These are phyloP conservation scores for Colletotrichum phormii DNA, from an alignment of 2,329 filamentous ascomycete species.

Conservation along the genomic window DNA sequence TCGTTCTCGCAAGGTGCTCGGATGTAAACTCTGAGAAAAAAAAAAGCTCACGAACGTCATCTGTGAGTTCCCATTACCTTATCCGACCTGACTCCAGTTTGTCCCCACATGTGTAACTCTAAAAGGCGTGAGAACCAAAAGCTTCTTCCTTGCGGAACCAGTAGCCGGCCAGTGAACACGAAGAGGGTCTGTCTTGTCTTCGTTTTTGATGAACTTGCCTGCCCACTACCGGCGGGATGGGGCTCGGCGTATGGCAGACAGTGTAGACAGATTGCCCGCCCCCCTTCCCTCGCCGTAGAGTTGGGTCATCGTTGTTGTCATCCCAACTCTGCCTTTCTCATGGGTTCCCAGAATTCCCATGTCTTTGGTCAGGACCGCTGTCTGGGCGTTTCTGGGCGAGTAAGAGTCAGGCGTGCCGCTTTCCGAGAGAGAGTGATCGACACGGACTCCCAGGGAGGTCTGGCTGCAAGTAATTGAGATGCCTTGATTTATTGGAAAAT, in stretches of 20 bases:
- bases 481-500: background rate
- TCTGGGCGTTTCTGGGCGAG: background rate
- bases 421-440: background rate
- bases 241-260: background rate
- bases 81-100: background rate
- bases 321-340: background rate
- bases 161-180: background rate
- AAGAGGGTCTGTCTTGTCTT: background rate
- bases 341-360: background rate
- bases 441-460: too few relatives aligned
- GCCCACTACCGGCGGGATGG: background rate
- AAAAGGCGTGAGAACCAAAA: background rate
- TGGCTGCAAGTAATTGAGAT: background rate
- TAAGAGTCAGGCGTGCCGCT: background rate
- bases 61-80: background rate
- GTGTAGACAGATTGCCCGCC: background rate
- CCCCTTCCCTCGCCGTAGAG: background rate
- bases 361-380: background rate
- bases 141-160: background rate
- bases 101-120: background rate
- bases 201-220: background rate
- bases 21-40: background rate
- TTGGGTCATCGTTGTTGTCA: background rate
- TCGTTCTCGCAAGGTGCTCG: background rate
- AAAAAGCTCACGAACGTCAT: background rate